Evolutionary conservation across 768 basidiomycete species (phyloP).

Genomic region (Termitomyces sp.): DNA sequence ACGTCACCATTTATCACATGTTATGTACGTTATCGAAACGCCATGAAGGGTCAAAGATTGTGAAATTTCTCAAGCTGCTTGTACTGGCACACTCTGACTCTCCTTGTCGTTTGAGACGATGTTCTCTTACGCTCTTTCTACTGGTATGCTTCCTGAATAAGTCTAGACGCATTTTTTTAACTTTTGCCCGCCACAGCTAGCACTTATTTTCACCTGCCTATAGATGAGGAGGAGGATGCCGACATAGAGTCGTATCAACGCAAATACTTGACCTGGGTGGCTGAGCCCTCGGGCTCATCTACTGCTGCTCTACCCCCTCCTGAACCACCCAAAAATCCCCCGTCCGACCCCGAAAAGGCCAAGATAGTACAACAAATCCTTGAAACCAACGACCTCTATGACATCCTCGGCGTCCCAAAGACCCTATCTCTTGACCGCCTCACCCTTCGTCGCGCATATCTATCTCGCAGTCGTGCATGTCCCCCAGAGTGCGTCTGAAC

Average conservation of each 20-base stretch:
- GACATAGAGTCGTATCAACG: constrained; percentile 39
- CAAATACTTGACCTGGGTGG: constrained; percentile 45
- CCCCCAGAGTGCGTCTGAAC: constrained; percentile 76
- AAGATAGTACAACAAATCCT: constrained; percentile 49
- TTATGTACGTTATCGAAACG: constrained; percentile 65
- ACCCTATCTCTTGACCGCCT: constrained; percentile 49
- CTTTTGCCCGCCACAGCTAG: constrained; percentile 34
- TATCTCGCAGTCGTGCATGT: constrained; percentile 67
- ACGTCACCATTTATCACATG: constrained; percentile 15
- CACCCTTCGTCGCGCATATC: constrained; percentile 68
- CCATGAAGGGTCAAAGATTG: constrained; percentile 6
- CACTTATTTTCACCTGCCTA: constrained; percentile 58
- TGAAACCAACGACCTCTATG: constrained; percentile 61
- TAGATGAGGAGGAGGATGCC: constrained; percentile 52
- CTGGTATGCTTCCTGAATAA: constrained; percentile 23
- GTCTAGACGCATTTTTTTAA: constrained; percentile 1
- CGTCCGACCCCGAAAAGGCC: constrained; percentile 6
- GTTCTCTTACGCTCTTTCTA: constrained; percentile 43
- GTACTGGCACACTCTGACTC: background rate
- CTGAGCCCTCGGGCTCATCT: constrained; percentile 30
- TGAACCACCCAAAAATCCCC: background rate
- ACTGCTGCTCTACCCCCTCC: constrained; percentile 6
- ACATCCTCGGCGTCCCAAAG: constrained; percentile 61
- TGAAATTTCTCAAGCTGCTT: constrained; percentile 5
- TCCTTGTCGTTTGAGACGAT: constrained; percentile 20